These are phyloP conservation scores for Solanum arcanum DNA, from an alignment of 257 asterid genomes.

Conservation along the genomic window DNA sequence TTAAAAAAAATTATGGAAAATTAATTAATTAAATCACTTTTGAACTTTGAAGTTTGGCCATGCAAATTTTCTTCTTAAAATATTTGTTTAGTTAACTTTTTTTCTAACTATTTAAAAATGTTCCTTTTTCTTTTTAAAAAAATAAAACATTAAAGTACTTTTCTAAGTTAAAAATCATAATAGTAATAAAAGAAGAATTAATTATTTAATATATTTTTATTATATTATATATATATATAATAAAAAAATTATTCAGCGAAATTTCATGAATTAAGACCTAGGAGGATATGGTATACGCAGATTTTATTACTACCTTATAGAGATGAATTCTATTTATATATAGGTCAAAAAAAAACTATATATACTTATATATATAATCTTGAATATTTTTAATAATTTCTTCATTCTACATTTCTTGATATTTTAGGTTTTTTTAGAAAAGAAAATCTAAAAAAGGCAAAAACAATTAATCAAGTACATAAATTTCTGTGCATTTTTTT, in stretches of 20 bases:
- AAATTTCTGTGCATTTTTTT: background rate
- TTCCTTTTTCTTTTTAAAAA: background rate
- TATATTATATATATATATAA: background rate
- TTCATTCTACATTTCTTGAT: background rate
- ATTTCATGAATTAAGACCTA: no score
- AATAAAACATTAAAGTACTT: background rate
- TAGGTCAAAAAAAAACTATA: background rate
- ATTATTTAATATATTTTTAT: background rate
- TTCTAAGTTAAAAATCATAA: background rate
- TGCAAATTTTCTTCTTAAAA: background rate
- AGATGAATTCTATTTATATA: no score
- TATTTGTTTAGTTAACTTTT: background rate
- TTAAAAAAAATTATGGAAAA: background rate
- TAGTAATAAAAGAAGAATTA: background rate
- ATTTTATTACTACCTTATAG: fast-evolving
- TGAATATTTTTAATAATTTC: background rate
- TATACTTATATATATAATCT: background rate
- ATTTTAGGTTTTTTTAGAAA: background rate
- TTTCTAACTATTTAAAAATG: background rate
- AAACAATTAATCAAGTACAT: background rate
- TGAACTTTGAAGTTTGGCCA: background rate
- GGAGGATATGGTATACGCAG: fast-evolving
- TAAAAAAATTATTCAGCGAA: no score
- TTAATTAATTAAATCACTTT: background rate
- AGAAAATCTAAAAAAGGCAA: background rate